Base-by-base conservation (phyloP, 2,329 filamentous ascomycete genomes). In the Diaporthe longicolla region DNA sequence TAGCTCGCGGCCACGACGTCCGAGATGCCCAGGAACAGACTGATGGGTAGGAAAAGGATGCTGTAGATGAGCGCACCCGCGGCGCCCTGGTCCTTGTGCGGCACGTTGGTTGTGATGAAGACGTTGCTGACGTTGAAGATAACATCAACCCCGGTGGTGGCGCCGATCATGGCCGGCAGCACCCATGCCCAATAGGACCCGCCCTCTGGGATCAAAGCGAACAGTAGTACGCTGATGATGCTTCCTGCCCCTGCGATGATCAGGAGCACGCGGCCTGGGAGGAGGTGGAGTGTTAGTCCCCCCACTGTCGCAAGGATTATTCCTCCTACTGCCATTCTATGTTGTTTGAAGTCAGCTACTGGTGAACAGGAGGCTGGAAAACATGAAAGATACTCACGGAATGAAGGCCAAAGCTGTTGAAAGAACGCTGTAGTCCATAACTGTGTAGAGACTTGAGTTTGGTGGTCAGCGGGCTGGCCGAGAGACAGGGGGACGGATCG, bases 91-190 rank as follows among this genome's bases (percentile, higher is more conserved):
- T 91, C 87, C 17, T 89, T 87, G 6, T 86, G 85, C 0, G 93
- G 92, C 76, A 95, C 85, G 19, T 89, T 89, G 0, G 93, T 95
- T 0, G 93, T 95, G 80, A 95, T 93, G 82, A 94, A 95, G 74
- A 95, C 89, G 78, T 93, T 95, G 24, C 91, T 89, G 1, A 95
- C 89, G 79, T 93, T 94, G 83, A 92, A 95, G 9, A 90, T 91
- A 71, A 95, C 90, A 79, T 96, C 94, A 74, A 95, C 91, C 24
- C 92, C 93, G 45, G 95, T 85, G 0, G 93, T 95, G 17, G 88
- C 88, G 76, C 91, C 90, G 4, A 93, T 81, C 91, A 93, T 93
- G 71, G 90, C 84, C 0, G 93, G 92, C 79, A 95, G 94, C 29
- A 94, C 87, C 78, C 89, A 95, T 0, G 91, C 89, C 94, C 93